Conservation (phyloP, 495 filamentous ascomycete species). For the Aspergillus campestris region DNA sequence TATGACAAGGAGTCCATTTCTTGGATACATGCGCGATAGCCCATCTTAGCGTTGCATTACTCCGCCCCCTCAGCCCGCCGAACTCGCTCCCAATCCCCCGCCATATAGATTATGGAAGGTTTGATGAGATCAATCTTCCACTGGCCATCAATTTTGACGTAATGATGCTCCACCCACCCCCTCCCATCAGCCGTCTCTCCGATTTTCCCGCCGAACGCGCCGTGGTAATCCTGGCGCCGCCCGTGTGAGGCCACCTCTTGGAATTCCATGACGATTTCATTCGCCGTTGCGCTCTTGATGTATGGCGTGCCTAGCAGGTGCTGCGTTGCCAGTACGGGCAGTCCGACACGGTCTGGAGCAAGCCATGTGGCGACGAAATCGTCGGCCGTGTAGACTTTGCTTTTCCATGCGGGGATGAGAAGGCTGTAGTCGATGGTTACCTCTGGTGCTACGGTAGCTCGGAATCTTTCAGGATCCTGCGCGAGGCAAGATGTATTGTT, state of each 20-base stretch:
- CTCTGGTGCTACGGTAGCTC: slow-evolving; percentile 11
- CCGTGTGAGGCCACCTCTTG: slow-evolving; percentile 19
- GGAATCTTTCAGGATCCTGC: too few species aligned
- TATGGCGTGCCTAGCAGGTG: slow-evolving; percentile 20
- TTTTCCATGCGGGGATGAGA: slow-evolving; percentile 13
- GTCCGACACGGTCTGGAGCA: slow-evolving; percentile 11
- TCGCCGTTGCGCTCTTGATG: slow-evolving; percentile 14
- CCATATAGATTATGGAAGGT: slow-evolving; percentile 14
- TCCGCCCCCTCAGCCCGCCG: too few species aligned
- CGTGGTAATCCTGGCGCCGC: slow-evolving; percentile 7
- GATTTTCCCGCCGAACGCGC: too few species aligned
- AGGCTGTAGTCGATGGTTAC: slow-evolving; percentile 14
- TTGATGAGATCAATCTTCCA: slow-evolving; percentile 8
- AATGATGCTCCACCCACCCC: slow-evolving; percentile 5
- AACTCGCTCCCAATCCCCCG: too few species aligned
- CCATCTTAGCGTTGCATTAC: too few species aligned
- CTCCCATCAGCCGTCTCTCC: slow-evolving; percentile 3
- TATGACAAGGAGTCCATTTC: too few species aligned
- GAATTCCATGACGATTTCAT: slow-evolving; percentile 20
- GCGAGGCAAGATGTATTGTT: slow-evolving; percentile 10
- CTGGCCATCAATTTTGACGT: slow-evolving; percentile 2
- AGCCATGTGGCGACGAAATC: slow-evolving; percentile 18
- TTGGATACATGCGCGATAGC: too few species aligned
- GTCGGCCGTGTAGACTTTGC: slow-evolving; percentile 3
- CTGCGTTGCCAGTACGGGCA: slow-evolving; percentile 19